phyloP scores from a whole-genome alignment of 768 basidiomycete species.

The Clitopilus hobsonii region DNA sequence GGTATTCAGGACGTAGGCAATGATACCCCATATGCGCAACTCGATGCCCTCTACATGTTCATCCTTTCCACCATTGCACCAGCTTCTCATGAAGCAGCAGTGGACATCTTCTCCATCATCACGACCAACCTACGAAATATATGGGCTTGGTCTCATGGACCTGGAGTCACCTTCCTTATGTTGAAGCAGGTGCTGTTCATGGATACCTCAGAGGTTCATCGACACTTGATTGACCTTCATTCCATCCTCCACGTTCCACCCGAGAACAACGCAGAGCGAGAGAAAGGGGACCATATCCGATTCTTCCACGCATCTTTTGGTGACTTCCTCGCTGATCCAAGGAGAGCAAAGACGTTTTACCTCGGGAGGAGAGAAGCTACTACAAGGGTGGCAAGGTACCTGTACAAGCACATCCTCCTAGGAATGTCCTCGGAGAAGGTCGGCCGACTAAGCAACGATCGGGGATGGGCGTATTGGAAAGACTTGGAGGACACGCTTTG shows the following conservation, averaged over 20 bases:
- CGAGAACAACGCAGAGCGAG: not conserved
- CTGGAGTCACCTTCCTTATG: not conserved
- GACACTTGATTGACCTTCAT: not conserved
- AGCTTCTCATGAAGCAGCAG: not conserved
- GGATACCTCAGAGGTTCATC: not conserved
- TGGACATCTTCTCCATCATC: not conserved
- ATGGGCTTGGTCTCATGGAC: not conserved
- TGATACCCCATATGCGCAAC: conserved; percentile 6
- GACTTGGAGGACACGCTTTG: not conserved
- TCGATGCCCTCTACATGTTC: conserved; percentile 9
- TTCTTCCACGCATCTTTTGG: not conserved
- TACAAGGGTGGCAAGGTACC: not conserved
- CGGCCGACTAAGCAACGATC: not conserved
- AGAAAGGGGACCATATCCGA: not conserved
- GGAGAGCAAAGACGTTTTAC: not conserved
- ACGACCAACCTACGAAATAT: not conserved
- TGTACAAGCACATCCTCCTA: not conserved
- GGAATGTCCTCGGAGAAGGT: not conserved
- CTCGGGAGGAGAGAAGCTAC: not conserved
- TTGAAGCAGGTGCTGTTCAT: not conserved
- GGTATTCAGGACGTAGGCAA: not conserved
- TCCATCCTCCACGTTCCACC: not conserved
- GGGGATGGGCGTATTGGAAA: not conserved
- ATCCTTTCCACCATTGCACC: conserved; percentile 2
- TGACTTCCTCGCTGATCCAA: not conserved